These are phyloP conservation scores for Fusarium transvaalense DNA, from an alignment of 2,329 filamentous ascomycete genomes.

Conservation along the genomic window DNA sequence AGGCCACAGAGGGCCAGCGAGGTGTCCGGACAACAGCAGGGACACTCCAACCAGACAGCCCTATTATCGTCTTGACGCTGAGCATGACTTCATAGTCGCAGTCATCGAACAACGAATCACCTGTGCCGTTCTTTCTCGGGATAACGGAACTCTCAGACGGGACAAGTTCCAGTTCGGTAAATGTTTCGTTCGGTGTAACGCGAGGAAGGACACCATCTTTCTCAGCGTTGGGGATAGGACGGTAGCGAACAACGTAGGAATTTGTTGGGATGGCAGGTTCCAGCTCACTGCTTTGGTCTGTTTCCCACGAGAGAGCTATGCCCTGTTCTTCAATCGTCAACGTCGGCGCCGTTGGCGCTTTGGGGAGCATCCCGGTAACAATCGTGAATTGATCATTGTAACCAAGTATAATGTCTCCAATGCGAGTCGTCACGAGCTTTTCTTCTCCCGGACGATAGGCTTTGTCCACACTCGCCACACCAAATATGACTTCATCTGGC, in stretches of 20 bases:
- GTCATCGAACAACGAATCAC: background rate
- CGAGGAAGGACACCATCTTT: background rate
- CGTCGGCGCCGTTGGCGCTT: background rate
- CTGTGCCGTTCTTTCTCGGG: background rate
- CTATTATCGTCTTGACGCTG: background rate
- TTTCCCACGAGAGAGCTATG: background rate
- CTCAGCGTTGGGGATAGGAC: background rate
- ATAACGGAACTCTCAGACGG: background rate
- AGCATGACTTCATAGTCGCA: background rate
- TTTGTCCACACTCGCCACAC: background rate
- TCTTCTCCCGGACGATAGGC: background rate
- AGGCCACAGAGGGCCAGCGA: constrained; percentile 5
- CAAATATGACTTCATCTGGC: background rate
- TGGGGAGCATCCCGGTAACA: constrained; percentile 7
- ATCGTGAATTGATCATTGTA: background rate
- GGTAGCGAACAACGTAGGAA: background rate
- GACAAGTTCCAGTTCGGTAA: background rate
- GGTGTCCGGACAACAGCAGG: background rate
- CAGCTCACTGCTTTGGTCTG: background rate
- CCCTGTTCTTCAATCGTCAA: background rate
- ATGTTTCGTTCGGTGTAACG: background rate
- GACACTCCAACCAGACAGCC: background rate
- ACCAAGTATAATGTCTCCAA: constrained; percentile 2
- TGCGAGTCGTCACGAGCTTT: background rate
- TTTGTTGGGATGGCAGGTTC: background rate